Evolutionary conservation across 495 filamentous ascomycete genomes (phyloP), one percentile per base, ranked within the genome.

Genomic region (Aspergillus ellipticus): DNA sequence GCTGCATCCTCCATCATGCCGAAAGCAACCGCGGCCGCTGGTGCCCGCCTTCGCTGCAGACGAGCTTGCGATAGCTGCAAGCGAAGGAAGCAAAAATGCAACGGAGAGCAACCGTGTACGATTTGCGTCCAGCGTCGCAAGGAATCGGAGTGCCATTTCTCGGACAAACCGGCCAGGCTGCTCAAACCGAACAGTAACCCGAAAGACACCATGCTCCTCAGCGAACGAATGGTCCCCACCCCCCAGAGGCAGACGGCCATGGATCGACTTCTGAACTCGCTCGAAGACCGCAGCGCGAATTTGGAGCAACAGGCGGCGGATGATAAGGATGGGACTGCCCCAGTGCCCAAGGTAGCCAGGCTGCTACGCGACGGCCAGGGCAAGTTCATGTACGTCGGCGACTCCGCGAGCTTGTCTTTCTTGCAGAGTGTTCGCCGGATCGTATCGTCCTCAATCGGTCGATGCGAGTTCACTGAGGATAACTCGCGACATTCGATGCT

Each of bases 61-160:
- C 62, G 71, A 57, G 88, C 88, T 35, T 91, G 88, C 69, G 85
- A 89, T 60, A 86, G 82, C 62, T 91, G 88, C 74, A 91, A 90
- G 74, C 77, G 85, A 51, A 80, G 88, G 61, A 90, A 90, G 71
- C 87, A 89, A 72, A 89, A 89, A 80, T 89, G 87, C 70, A 87
- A 90, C 70, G 87, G 87, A 49, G 67, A 82, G 53, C 81, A 81
- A 52, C 86, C 85, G 22, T 90, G 87, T 63, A 82, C 82, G 48
- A 88, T 85, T 22, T 90, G 85, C 73, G 59, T 76, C 20, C 82
- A 82, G 64, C 76, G 84, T 56, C 74, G 72, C 57, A 74, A 86
- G 58, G 75, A 74, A 41, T 63, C 68, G 3, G 73, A 76, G 61
- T 76, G 73, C 46, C 70, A 74, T 54, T 76, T 76, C 55, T 76